These are phyloP conservation scores for Anisodus acutangulus DNA, from an alignment of 257 asterid species.

Conservation along the genomic window DNA sequence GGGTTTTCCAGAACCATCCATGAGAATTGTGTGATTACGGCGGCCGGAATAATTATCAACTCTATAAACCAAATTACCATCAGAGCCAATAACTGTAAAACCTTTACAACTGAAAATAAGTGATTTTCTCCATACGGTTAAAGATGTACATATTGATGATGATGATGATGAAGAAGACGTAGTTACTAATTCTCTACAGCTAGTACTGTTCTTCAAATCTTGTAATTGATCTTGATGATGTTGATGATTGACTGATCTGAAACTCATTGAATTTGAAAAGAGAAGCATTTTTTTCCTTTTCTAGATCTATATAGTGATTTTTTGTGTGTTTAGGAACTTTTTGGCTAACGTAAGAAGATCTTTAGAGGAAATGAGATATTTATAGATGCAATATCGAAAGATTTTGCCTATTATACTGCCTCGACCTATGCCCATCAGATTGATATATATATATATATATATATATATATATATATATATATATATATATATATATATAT, in stretches of 20 bases:
- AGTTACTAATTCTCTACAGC: conserved; percentile 3
- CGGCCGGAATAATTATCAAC: conserved; percentile 68
- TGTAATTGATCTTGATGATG: conserved; percentile 25
- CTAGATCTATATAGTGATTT: background rate
- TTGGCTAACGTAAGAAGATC: conserved; percentile 31
- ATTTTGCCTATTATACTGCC: too few species aligned
- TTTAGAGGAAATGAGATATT: conserved; percentile 28
- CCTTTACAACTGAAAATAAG: conserved; percentile 68
- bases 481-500: background rate
- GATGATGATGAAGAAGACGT: too few species aligned
- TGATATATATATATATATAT: background rate
- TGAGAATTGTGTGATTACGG: conserved; percentile 53
- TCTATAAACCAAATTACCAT: conserved; percentile 64
- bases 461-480: too few species aligned
- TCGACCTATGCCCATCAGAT: too few species aligned
- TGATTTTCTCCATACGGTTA: conserved; percentile 87
- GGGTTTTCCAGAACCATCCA: conserved; percentile 75
- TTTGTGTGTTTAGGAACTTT: background rate
- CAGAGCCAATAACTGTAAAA: conserved; percentile 67
- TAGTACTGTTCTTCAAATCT: background rate
- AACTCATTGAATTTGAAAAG: conserved; percentile 53
- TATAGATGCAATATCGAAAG: conserved; percentile 22
- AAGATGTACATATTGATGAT: conserved; percentile 33
- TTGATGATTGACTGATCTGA: conserved; percentile 40
- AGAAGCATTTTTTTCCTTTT: conserved; percentile 38